A percentile compares a stretch with the other conserved stretches of the same genome.
phyloP scores from a whole-genome alignment of 2,329 filamentous ascomycete genomes.

The Ophiostoma angusticollis region DNA sequence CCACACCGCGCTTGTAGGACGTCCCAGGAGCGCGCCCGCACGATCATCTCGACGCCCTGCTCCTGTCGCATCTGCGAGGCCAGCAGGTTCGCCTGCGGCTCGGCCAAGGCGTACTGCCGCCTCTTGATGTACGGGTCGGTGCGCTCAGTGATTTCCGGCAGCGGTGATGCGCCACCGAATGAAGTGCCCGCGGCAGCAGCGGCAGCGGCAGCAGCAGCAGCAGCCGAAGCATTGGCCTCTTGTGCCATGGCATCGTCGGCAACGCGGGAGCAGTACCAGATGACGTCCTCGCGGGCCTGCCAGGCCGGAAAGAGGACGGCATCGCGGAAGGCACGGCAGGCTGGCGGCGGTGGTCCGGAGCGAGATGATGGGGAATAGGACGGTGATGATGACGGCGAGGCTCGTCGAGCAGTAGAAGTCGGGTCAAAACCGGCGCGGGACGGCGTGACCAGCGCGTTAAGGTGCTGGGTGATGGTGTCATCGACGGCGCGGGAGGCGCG shows the following conservation, averaged over 20 bases:
- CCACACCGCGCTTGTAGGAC: conserved; percentile 64
- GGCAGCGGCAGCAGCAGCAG: not conserved
- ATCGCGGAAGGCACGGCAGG: conserved; percentile 63
- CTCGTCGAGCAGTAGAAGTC: conserved; percentile 55
- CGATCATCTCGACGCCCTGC: conserved; percentile 62
- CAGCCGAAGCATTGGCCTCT: conserved; percentile 41
- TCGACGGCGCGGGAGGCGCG: conserved; percentile 79
- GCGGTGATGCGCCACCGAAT: too few species aligned
- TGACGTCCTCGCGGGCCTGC: conserved; percentile 68
- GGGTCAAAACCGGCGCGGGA: conserved; percentile 64
- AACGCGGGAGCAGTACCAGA: conserved; percentile 81
- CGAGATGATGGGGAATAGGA: conserved; percentile 42
- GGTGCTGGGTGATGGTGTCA: conserved; percentile 83
- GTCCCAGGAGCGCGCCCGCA: conserved; percentile 71
- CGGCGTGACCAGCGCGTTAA: conserved; percentile 79
- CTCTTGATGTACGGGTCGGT: conserved; percentile 82
- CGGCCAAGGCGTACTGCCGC: conserved; percentile 63
- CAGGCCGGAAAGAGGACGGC: conserved; percentile 77
- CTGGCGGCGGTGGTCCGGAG: conserved; percentile 42
- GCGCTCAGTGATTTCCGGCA: conserved; percentile 62
- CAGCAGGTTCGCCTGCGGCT: conserved; percentile 68
- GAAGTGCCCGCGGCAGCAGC: not conserved
- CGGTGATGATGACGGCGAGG: conserved; percentile 34
- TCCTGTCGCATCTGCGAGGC: conserved; percentile 64
- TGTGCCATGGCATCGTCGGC: conserved; percentile 38